These are phyloP conservation scores for Neofusicoccum cordaticola DNA, from an alignment of 2,329 filamentous ascomycete species.

Conservation along the genomic window DNA sequence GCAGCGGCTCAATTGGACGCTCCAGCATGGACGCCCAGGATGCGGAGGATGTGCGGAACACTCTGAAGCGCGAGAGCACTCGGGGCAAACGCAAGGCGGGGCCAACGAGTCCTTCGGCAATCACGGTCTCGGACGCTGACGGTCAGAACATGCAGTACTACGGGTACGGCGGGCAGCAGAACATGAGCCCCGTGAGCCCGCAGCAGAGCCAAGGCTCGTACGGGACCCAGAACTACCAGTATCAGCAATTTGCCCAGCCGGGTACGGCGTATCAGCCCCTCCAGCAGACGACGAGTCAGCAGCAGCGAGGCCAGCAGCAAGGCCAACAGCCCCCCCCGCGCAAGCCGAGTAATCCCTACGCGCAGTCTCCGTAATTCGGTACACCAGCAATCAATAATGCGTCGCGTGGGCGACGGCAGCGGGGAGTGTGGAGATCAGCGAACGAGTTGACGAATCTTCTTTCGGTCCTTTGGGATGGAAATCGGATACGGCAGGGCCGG, in stretches of 20 bases:
- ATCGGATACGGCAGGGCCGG: neutral
- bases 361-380: neutral
- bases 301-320: neutral
- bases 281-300: neutral
- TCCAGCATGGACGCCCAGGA: slow-evolving; percentile 42
- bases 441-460: slow-evolving; percentile 14
- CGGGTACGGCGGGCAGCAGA: slow-evolving; percentile 1
- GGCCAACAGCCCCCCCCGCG: neutral
- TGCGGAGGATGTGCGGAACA: slow-evolving; percentile 45
- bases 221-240: neutral
- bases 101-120: slow-evolving; percentile 3
- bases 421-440: neutral
- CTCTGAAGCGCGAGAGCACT: slow-evolving; percentile 45
- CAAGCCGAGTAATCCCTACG: neutral
- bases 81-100: slow-evolving; percentile 41
- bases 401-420: neutral
- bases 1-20: slow-evolving; percentile 33
- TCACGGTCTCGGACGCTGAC: neutral
- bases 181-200: slow-evolving; percentile 7
- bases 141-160: neutral
- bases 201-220: slow-evolving; percentile 8
- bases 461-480: neutral
- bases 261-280: neutral
- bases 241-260: neutral
- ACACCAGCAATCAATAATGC: neutral